Base-by-base conservation (phyloP, 805 yeast genomes). In the Kuraishia piskuri region DNA sequence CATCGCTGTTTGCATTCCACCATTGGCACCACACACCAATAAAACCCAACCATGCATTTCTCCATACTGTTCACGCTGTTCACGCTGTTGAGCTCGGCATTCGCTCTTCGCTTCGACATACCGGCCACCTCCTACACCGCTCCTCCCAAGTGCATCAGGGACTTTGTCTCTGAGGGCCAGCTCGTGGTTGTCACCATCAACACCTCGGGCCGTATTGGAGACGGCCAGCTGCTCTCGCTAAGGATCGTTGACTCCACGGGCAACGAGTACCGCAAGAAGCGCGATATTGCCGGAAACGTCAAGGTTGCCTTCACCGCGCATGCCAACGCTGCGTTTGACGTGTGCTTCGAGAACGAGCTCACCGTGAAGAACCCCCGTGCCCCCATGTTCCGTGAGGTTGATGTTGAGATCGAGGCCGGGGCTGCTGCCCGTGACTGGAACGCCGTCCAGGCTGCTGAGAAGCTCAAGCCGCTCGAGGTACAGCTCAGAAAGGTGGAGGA, bases 361-460 rank as follows among this genome's bases (percentile, higher is more conserved):
- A 68, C 70, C 53, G 77, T 78, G 24, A 72, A 75, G 49, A 66
- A 74, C 26, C 62, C 78, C 59, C 84, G 97, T 69, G 84, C 84
- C 51, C 74, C 94, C 61, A 62, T 78, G 59, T 68, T 72, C 56
- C 84, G 98, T 69, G 85, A 85, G 52, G 74, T 94, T 61, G 97
- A 90, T 64, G 75, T 94, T 63, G 97, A 91, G 58, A 85, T 94
- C 55, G 98, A 94, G 69, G 84, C 90, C 57, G 99, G 99, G 48
- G 88, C 97, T 51, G 88, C 90, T 63, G 99, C 98, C 46, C 86
- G 98, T 70, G 98, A 94, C 73, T 94, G 98, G 97, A 90, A 90
- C 66, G 89, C 90, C 22, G 76, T 91, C 57, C 97, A 91, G 74
- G 91, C 96, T 49, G 80, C 87, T 48, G 98, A 94, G 70, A 89